Percentiles rank a stretch among this genome's conserved stretches.
phyloP scores from a whole-genome alignment of 1,284 basidiomycete genomes.

The Lentinula novae-zelandiae region DNA sequence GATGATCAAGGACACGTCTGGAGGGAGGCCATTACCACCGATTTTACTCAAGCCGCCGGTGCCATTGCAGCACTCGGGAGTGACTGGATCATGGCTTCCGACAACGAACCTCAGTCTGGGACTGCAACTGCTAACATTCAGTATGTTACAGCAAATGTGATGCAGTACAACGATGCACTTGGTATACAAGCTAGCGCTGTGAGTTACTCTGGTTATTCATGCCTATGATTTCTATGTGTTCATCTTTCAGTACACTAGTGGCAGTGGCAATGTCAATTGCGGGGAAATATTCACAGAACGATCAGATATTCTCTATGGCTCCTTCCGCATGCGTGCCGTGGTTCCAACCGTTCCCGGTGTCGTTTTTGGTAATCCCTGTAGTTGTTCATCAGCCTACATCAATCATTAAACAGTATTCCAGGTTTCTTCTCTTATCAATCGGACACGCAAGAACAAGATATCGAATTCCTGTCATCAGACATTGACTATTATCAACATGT shows the following conservation, averaged over 20 bases:
- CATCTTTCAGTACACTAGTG: slow-evolving; percentile 9
- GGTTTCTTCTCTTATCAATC: slow-evolving; percentile 18
- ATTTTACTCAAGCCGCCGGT: slow-evolving; percentile 17
- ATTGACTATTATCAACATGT: slow-evolving; percentile 16
- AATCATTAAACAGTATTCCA: neutral
- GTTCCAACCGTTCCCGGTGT: slow-evolving; percentile 18
- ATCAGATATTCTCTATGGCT: slow-evolving; percentile 16
- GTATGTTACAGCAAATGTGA: slow-evolving; percentile 15
- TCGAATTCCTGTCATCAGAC: slow-evolving; percentile 19
- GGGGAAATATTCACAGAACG: slow-evolving; percentile 18
- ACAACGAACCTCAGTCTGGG: slow-evolving; percentile 13
- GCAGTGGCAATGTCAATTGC: slow-evolving; percentile 13
- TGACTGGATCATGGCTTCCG: slow-evolving; percentile 17
- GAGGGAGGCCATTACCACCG: slow-evolving; percentile 15
- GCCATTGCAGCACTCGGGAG: slow-evolving; percentile 16
- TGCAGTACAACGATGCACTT: slow-evolving; percentile 14
- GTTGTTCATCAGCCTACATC: neutral
- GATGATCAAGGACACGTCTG: slow-evolving; percentile 8
- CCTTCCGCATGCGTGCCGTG: slow-evolving; percentile 19
- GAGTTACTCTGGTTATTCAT: neutral
- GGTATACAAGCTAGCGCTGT: slow-evolving; percentile 18
- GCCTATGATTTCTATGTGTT: neutral
- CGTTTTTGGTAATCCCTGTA: slow-evolving; percentile 15
- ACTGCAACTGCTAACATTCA: slow-evolving; percentile 16
- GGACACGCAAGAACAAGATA: slow-evolving; percentile 20